These are phyloP conservation scores for Endotrypanum monterogeii DNA, from an alignment of 208 protist species.

Conservation along the genomic window DNA sequence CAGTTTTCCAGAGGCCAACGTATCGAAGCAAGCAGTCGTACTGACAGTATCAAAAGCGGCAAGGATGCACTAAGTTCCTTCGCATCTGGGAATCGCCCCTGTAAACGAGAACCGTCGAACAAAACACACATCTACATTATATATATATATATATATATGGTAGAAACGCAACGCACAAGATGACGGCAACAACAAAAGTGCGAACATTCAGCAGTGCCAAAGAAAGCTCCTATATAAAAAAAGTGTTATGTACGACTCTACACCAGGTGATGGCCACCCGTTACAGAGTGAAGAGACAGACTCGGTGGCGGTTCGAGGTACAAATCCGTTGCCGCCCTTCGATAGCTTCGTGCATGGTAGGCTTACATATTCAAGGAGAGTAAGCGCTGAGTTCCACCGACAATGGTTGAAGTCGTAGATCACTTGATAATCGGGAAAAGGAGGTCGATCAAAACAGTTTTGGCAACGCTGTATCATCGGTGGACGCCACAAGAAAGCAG, in stretches of 20 bases:
- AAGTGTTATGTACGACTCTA: background rate
- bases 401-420: background rate
- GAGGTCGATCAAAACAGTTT: conserved; percentile 35
- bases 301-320: background rate
- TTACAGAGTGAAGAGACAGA: background rate
- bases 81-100: background rate
- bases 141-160: too few relatives aligned
- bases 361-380: background rate
- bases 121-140: too few relatives aligned
- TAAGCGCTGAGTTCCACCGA: too few relatives aligned
- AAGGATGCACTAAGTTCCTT: background rate
- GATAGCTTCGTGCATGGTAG: background rate
- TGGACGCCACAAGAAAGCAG: conserved; percentile 83
- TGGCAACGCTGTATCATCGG: conserved; percentile 39
- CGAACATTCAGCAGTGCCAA: background rate
- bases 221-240: too few relatives aligned
- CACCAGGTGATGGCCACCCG: background rate
- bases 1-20: too few relatives aligned
- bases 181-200: background rate
- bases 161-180: background rate
- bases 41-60: background rate
- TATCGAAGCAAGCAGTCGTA: too few relatives aligned
- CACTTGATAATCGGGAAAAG: background rate
- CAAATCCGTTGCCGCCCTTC: background rate
- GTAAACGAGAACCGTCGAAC: background rate